These are phyloP conservation scores for Rehmannia glutinosa DNA, from an alignment of 257 asterid genomes.

Conservation along the genomic window DNA sequence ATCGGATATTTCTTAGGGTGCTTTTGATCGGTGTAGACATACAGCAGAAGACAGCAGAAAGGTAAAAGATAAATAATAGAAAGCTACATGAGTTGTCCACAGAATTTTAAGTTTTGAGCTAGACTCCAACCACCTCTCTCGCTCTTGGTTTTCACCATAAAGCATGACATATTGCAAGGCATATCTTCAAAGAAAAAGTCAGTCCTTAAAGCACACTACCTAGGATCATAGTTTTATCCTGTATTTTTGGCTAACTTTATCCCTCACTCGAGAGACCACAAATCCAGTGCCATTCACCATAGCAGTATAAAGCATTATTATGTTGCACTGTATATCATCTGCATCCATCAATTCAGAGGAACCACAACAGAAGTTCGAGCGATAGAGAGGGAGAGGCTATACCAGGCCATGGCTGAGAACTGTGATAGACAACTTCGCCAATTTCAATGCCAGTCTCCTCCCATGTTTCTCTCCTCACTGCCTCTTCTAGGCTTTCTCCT, in stretches of 20 bases:
- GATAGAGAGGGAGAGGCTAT: conserved; percentile 6
- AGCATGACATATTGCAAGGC: neutral
- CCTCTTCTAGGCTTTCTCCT: conserved; percentile 97
- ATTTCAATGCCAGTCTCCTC: conserved; percentile 97
- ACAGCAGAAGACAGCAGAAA: neutral
- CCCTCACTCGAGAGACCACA: neutral
- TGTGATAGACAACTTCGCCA: conserved; percentile 88
- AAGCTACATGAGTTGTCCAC: neutral
- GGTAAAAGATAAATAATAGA: neutral
- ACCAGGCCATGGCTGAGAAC: conserved; percentile 99
- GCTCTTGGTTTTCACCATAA: neutral
- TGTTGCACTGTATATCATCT: neutral
- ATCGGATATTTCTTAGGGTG: neutral
- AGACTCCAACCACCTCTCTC: neutral
- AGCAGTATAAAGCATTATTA: neutral
- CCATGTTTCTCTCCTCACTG: conserved; percentile 92
- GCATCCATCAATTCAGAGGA: neutral
- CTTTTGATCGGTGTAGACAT: no score
- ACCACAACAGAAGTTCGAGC: neutral
- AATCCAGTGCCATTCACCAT: no score
- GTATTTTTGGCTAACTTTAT: neutral
- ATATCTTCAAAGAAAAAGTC: no score
- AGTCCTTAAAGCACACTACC: neutral
- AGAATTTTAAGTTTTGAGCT: neutral
- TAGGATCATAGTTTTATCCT: conserved; percentile 3